Conservation (phyloP, 306 rosid species). For the Trichosanthes cucumerina region DNA sequence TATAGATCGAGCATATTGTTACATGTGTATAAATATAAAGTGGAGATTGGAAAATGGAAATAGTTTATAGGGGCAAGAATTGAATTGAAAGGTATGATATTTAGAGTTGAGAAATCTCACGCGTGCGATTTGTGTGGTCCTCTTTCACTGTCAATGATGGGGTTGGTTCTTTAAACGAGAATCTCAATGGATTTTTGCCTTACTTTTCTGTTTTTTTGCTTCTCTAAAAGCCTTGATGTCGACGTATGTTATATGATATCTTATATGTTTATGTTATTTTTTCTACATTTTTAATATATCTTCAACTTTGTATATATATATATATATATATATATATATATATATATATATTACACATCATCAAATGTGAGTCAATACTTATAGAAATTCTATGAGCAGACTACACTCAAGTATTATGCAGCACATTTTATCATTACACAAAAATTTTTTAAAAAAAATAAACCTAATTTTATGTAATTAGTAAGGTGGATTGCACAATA, state of each 20-base stretch:
- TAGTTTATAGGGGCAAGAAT: not conserved
- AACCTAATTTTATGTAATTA: no score
- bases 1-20: not conserved
- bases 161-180: constrained; percentile 25
- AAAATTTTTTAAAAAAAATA: no score
- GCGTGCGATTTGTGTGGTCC: constrained; percentile 50
- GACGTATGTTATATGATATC: not conserved
- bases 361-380: not conserved
- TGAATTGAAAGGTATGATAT: not conserved
- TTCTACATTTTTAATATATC: not conserved
- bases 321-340: no score
- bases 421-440: no score
- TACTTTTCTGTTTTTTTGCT: not conserved
- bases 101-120: constrained; percentile 12
- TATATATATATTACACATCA: no score
- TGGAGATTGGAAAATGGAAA: not conserved
- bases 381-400: not conserved
- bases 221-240: not conserved
- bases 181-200: constrained; percentile 21
- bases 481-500: no score
- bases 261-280: not conserved
- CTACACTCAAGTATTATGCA: no score
- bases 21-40: not conserved
- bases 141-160: constrained; percentile 47
- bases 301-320: not conserved